These are phyloP conservation scores for Trifolium repens DNA, from an alignment of 306 rosid species.

Conservation along the genomic window DNA sequence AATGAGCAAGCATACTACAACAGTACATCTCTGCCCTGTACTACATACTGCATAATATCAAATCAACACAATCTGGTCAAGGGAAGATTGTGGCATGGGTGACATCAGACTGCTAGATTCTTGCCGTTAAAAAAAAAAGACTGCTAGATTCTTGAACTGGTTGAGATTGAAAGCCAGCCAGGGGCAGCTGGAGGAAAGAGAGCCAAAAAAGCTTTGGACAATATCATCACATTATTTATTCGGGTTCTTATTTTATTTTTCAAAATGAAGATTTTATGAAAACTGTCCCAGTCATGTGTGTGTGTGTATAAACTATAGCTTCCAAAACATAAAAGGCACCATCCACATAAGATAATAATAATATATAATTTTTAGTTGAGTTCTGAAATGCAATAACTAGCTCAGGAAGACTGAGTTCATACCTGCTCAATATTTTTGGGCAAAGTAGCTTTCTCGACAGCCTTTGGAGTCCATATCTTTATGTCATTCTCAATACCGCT, in stretches of 20 bases:
- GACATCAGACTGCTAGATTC: conserved; percentile 21
- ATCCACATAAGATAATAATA: conserved; percentile 31
- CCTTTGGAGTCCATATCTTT: conserved; percentile 94
- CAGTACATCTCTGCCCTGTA: neutral
- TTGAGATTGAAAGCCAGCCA: neutral
- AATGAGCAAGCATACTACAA: neutral
- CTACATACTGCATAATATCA: conserved; percentile 4
- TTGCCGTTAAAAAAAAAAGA: no score
- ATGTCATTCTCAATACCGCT: conserved; percentile 87
- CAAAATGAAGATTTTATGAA: conserved; percentile 8
- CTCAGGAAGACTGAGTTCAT: conserved; percentile 40
- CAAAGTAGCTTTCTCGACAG: conserved; percentile 73
- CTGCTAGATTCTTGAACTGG: conserved; percentile 8
- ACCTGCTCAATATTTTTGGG: conserved; percentile 82
- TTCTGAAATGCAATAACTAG: conserved; percentile 33
- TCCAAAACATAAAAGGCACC: conserved; percentile 22
- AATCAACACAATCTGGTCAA: conserved; percentile 22
- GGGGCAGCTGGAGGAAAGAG: neutral
- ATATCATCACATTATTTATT: conserved; percentile 24
- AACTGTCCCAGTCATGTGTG: neutral
- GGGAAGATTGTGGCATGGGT: conserved; percentile 19
- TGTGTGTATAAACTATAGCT: no score
- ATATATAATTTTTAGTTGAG: conserved; percentile 36
- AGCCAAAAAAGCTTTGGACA: neutral
- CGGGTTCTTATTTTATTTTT: neutral